phyloP scores from a whole-genome alignment of 2,329 filamentous ascomycete species.

The Leptographium radiaticola region DNA sequence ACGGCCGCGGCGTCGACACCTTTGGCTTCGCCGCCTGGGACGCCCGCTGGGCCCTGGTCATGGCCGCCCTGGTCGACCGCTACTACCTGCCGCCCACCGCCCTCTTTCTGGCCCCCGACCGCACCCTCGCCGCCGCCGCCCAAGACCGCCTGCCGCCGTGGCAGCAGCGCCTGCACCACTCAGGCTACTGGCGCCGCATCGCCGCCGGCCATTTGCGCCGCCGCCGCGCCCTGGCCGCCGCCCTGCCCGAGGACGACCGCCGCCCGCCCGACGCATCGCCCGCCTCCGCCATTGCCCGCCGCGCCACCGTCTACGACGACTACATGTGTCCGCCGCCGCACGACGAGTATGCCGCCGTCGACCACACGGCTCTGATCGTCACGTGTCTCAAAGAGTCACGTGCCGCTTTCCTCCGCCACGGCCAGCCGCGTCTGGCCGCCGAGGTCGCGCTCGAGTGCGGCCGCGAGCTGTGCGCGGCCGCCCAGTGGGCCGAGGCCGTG shows the following conservation, averaged over 20 bases:
- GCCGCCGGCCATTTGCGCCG: conserved; percentile 43
- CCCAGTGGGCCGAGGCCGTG: conserved; percentile 40
- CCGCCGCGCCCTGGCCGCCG: conserved; percentile 38
- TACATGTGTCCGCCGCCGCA: conserved; percentile 54
- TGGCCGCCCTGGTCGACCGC: conserved; percentile 45
- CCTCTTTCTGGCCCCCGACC: conserved; percentile 45
- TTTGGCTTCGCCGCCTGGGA: conserved; percentile 96
- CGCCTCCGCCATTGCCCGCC: conserved; percentile 32
- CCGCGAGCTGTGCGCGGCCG: conserved; percentile 36
- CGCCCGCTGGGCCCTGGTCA: conserved; percentile 53
- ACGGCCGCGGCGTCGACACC: conserved; percentile 72
- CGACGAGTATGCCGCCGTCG: conserved; percentile 44
- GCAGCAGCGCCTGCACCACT: conserved; percentile 52
- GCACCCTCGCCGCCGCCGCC: conserved; percentile 36
- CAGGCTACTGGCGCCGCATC: conserved; percentile 53
- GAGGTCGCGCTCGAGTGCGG: conserved; percentile 46
- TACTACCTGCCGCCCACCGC: conserved; percentile 22
- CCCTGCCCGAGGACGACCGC: conserved; percentile 47
- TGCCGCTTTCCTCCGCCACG: conserved; percentile 38
- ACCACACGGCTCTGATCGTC: conserved; percentile 43
- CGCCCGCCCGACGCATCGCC: conserved; percentile 34
- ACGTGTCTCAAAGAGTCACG: conserved; percentile 37
- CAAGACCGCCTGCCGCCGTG: conserved; percentile 43
- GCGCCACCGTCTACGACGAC: conserved; percentile 47
- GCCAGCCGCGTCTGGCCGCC: conserved; percentile 38